Evolutionary conservation across 495 filamentous ascomycete species (phyloP).

Genomic region (Cenococcum geophilum): DNA sequence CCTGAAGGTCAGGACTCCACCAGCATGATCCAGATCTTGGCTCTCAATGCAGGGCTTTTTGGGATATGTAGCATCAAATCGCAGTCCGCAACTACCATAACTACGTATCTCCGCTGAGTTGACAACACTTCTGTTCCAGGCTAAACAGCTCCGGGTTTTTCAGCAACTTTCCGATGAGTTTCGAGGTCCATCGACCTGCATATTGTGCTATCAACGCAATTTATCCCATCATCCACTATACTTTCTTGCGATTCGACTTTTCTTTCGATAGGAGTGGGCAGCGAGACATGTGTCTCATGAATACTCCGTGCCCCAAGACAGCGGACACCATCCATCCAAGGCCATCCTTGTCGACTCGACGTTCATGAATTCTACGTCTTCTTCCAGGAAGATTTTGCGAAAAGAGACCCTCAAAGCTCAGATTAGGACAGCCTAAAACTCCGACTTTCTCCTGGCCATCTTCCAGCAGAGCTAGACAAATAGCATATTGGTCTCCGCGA

Average conservation of each 20-base stretch:
- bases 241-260: no score
- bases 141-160: constrained; percentile 45
- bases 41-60: not conserved
- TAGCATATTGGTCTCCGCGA: constrained; percentile 55
- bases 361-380: constrained; percentile 41
- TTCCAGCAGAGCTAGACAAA: constrained; percentile 50
- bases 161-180: constrained; percentile 50
- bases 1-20: constrained; percentile 59
- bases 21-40: constrained; percentile 57
- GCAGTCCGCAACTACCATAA: no score
- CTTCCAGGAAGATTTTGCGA: not conserved
- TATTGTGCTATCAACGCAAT: no score
- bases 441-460: constrained; percentile 45
- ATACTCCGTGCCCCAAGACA: no score
- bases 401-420: constrained; percentile 36
- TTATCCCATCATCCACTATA: no score
- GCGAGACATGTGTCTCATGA: no score
- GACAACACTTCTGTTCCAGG: no score
- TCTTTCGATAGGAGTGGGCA: no score
- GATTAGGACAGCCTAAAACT: constrained; percentile 52
- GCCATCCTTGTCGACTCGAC: constrained; percentile 50
- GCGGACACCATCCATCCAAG: constrained; percentile 31
- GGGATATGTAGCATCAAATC: constrained; percentile 10
- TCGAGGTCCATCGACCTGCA: constrained; percentile 46
- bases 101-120: no score